Percentiles rank a stretch among this genome's conserved stretches.
phyloP scores from a whole-genome alignment of 148 eudicot species.

The Vaccinium vitisidaea region DNA sequence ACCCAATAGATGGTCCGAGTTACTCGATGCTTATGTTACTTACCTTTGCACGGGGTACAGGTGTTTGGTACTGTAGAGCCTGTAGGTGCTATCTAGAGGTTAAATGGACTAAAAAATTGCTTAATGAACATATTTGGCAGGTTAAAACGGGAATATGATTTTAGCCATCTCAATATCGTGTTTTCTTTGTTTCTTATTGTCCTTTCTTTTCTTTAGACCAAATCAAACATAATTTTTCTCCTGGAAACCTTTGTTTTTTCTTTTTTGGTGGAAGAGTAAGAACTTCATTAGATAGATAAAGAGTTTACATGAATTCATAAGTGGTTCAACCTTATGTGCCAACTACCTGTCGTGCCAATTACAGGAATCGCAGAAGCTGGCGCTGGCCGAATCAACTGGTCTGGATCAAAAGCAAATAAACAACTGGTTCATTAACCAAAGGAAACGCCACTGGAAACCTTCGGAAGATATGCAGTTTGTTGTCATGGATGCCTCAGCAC shows the following conservation, averaged over 20 bases:
- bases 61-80: neutral
- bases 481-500: slow-evolving; percentile 54
- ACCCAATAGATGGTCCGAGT: neutral
- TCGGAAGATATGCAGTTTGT: slow-evolving; percentile 90
- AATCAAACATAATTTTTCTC: neutral
- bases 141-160: neutral
- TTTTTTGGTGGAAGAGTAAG: no score
- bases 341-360: no score
- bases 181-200: neutral
- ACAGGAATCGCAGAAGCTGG: slow-evolving; percentile 92
- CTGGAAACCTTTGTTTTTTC: no score
- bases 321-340: neutral
- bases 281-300: no score
- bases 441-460: slow-evolving; percentile 98
- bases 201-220: neutral
- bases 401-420: slow-evolving; percentile 94
- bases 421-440: slow-evolving; percentile 98
- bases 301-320: neutral
- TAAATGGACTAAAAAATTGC: neutral
- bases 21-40: neutral
- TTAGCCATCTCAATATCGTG: neutral
- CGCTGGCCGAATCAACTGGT: slow-evolving; percentile 83
- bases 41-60: neutral
- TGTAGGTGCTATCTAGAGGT: neutral
- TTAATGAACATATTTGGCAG: neutral